Conservation (phyloP, 805 yeast species). For the Wickerhamiella sergipiensis region DNA sequence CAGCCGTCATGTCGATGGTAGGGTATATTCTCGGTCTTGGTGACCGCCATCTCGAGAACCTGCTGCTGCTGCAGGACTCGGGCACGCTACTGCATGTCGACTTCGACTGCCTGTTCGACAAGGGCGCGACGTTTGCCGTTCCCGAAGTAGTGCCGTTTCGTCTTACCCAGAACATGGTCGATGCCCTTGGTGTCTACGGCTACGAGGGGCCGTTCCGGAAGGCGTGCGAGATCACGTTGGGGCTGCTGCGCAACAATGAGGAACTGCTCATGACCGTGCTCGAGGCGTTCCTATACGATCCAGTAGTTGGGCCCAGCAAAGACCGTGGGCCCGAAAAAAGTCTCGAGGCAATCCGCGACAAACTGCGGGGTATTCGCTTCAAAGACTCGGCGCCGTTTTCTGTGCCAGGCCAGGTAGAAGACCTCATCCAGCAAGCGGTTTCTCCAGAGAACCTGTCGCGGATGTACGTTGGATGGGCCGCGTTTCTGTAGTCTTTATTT, state of each 20-base stretch:
- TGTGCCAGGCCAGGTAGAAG: slow-evolving; percentile 85
- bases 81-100: slow-evolving; percentile 89
- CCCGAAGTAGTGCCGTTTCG: slow-evolving; percentile 96
- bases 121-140: slow-evolving; percentile 43
- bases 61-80: slow-evolving; percentile 52
- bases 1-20: slow-evolving; percentile 95
- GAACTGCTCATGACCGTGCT: slow-evolving; percentile 76
- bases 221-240: slow-evolving; percentile 72
- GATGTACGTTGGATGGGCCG: slow-evolving; percentile 94
- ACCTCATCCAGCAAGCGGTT: slow-evolving; percentile 69
- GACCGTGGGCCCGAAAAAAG: slow-evolving; percentile 35
- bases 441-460: slow-evolving; percentile 54
- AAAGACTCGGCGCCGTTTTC: slow-evolving; percentile 78
- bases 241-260: slow-evolving; percentile 62
- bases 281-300: slow-evolving; percentile 88
- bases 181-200: slow-evolving; percentile 78
- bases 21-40: slow-evolving; percentile 92
- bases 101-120: slow-evolving; percentile 91
- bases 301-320: slow-evolving; percentile 41
- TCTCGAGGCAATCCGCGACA: slow-evolving; percentile 55
- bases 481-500: slow-evolving; percentile 36
- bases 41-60: slow-evolving; percentile 91
- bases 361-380: slow-evolving; percentile 70
- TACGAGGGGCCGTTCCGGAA: slow-evolving; percentile 82
- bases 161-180: slow-evolving; percentile 73